Evolutionary conservation across 2,329 filamentous ascomycete species (phyloP).

Genomic region (Cryphonectria naterciae): DNA sequence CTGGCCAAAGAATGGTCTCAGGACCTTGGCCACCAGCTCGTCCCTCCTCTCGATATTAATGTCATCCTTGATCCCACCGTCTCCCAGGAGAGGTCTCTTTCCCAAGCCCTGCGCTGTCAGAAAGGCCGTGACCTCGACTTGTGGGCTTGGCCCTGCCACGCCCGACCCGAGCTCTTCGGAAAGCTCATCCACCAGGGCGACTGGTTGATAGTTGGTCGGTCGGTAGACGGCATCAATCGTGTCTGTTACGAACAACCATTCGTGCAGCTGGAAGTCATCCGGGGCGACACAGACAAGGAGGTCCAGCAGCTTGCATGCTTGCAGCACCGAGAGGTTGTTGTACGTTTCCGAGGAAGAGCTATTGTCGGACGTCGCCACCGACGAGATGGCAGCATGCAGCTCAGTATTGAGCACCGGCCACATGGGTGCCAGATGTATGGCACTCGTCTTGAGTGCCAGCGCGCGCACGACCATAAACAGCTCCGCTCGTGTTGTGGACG

Average conservation of each 20-base stretch:
- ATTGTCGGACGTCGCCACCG: slow-evolving; percentile 70
- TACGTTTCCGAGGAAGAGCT: slow-evolving; percentile 71
- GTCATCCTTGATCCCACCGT: slow-evolving; percentile 59
- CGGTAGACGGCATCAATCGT: slow-evolving; percentile 95
- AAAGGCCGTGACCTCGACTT: slow-evolving; percentile 44
- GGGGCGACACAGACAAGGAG: slow-evolving; percentile 83
- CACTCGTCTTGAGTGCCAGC: slow-evolving; percentile 76
- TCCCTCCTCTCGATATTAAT: slow-evolving; percentile 63
- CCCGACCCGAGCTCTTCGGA: slow-evolving; percentile 71
- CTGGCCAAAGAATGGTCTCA: slow-evolving; percentile 88
- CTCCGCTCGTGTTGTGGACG: slow-evolving; percentile 84
- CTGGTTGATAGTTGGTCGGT: slow-evolving; percentile 67
- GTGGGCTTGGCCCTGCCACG: slow-evolving; percentile 38
- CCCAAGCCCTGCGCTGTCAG: slow-evolving; percentile 42
- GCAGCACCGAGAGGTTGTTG: slow-evolving; percentile 75
- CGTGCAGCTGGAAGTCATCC: slow-evolving; percentile 96
- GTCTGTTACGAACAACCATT: slow-evolving; percentile 97
- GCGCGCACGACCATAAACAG: slow-evolving; percentile 87
- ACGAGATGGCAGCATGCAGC: slow-evolving; percentile 77
- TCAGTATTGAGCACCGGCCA: slow-evolving; percentile 93
- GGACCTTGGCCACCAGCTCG: slow-evolving; percentile 74
- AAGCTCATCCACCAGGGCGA: slow-evolving; percentile 82
- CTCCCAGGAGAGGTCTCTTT: slow-evolving; percentile 55
- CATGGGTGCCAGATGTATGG: slow-evolving; percentile 78
- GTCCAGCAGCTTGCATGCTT: slow-evolving; percentile 93